A percentile compares a stretch with the other conserved stretches of the same genome.
phyloP scores from a whole-genome alignment of 495 filamentous ascomycete species.

The Eremomyces bilateralis region DNA sequence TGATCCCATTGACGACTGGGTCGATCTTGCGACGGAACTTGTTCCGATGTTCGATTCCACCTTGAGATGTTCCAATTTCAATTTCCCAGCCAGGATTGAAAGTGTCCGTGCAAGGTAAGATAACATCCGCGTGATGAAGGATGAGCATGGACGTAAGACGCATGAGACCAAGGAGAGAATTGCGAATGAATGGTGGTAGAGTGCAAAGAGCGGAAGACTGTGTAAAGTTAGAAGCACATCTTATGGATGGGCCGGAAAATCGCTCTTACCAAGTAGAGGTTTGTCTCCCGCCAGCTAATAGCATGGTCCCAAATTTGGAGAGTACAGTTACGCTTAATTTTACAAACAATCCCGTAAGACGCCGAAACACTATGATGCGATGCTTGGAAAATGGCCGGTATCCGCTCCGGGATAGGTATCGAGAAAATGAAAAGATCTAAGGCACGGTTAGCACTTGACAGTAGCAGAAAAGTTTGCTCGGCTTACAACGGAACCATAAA shows the following conservation, averaged over 20 bases:
- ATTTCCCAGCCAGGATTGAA: constrained; percentile 50
- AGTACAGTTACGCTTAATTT: constrained; percentile 36
- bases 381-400: constrained; percentile 43
- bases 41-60: constrained; percentile 34
- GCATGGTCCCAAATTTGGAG: constrained; percentile 50
- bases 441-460: constrained; percentile 1
- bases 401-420: constrained; percentile 38
- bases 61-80: constrained; percentile 39
- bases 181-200: constrained; percentile 34
- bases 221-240: too few species aligned
- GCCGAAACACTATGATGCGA: constrained; percentile 44
- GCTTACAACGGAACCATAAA: constrained; percentile 42
- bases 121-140: constrained; percentile 41
- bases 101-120: constrained; percentile 33
- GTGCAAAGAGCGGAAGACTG: constrained; percentile 36
- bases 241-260: too few species aligned
- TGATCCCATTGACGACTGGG: constrained; percentile 46
- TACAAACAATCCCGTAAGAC: constrained; percentile 44
- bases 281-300: constrained; percentile 43
- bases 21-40: constrained; percentile 40
- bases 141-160: constrained; percentile 35
- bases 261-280: constrained; percentile 36
- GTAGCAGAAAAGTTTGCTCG: constrained; percentile 10
- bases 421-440: constrained; percentile 49
- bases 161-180: constrained; percentile 32